Conservation (phyloP, 2,329 filamentous ascomycete genomes). For the Orbilia brochopaga region DNA sequence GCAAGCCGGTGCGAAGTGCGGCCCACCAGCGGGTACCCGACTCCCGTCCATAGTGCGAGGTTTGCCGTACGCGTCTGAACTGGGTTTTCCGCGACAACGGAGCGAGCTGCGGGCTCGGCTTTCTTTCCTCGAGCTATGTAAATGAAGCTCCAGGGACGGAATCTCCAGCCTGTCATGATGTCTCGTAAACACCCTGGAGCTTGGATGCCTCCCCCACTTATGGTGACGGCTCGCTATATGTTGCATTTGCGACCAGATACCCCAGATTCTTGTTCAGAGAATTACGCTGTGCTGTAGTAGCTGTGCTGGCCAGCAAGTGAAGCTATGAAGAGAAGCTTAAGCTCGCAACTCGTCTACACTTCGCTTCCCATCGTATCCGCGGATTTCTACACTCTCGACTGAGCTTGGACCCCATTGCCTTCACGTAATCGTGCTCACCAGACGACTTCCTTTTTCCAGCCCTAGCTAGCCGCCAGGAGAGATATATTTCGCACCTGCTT, state of each 20-base stretch:
- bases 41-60: conserved; percentile 22
- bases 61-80: conserved; percentile 18
- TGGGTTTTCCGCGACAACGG: conserved; percentile 14
- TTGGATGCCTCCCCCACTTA: conserved; percentile 43
- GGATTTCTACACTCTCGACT: conserved; percentile 17
- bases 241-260: conserved; percentile 23
- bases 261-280: conserved; percentile 36
- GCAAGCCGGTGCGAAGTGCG: conserved; percentile 28
- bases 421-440: conserved; percentile 6
- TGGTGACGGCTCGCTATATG: conserved; percentile 18
- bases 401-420: conserved; percentile 12
- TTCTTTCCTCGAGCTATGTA: background rate
- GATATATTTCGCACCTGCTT: conserved; percentile 1
- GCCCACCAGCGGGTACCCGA: conserved; percentile 38
- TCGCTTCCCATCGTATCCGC: conserved; percentile 4
- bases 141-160: background rate
- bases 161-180: conserved; percentile 13
- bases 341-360: conserved; percentile 9
- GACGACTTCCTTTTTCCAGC: conserved; percentile 6
- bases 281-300: background rate
- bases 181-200: conserved; percentile 33
- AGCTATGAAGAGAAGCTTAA: conserved; percentile 27
- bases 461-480: conserved; percentile 8
- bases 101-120: background rate
- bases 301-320: background rate